Percentiles rank a stretch among this genome's conserved stretches.
phyloP scores from a whole-genome alignment of 192 early-diverging fungal species.

The Phycomyces nitens region DNA sequence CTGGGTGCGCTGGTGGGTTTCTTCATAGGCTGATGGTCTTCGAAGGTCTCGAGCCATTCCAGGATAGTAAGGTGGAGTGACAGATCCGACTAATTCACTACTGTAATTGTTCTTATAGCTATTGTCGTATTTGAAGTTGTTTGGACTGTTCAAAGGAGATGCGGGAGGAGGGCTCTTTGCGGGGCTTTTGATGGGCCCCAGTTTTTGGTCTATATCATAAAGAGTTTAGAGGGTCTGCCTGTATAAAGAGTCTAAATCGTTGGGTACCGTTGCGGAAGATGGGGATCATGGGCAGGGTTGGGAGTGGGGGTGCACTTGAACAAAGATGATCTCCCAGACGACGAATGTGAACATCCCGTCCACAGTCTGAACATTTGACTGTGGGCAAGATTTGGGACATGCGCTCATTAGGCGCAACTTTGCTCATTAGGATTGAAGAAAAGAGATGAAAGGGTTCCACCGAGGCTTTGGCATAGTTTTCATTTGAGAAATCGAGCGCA shows the following conservation, averaged over 20 bases:
- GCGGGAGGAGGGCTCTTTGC: background rate
- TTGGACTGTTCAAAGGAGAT: background rate
- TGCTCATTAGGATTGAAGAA: slow-evolving; percentile 14
- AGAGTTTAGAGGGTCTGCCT: too few relatives aligned
- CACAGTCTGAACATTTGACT: slow-evolving; percentile 59
- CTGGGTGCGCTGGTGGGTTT: too few relatives aligned
- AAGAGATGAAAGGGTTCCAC: background rate
- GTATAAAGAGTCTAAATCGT: too few relatives aligned
- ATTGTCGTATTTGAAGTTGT: background rate
- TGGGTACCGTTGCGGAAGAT: background rate
- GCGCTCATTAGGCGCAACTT: slow-evolving; percentile 25
- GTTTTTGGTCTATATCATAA: background rate
- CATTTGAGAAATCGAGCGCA: background rate
- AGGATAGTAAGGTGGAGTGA: slow-evolving; percentile 1
- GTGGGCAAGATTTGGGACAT: slow-evolving; percentile 53
- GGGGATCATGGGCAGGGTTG: slow-evolving; percentile 29
- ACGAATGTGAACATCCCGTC: slow-evolving; percentile 49
- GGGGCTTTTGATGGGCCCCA: background rate
- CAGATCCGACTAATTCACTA: background rate
- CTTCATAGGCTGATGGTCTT: too few relatives aligned
- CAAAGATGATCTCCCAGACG: slow-evolving; percentile 51
- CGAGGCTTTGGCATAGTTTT: slow-evolving; percentile 3
- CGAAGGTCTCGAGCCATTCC: background rate
- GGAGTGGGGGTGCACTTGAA: slow-evolving; percentile 46
- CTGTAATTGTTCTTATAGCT: background rate